Evolutionary conservation across 2,329 filamentous ascomycete genomes (phyloP), one percentile per base, ranked within the genome.

Genomic region (Rutstroemia sp.): DNA sequence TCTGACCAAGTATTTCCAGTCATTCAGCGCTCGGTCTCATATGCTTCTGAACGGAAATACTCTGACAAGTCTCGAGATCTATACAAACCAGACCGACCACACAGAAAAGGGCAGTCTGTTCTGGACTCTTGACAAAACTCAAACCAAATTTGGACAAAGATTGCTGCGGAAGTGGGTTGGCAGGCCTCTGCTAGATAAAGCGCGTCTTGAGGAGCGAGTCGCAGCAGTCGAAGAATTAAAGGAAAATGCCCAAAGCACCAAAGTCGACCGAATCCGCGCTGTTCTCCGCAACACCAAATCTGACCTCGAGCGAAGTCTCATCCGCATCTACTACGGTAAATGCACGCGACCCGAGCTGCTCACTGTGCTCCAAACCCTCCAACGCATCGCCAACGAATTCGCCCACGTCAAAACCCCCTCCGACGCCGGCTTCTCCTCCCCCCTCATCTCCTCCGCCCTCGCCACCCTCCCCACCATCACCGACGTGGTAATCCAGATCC

Each of bases 1-100:
- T 66, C 75, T 99, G 45, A 97, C 94, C 1, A 96, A 95, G 65
- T 96, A 97, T 73, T 99, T 99, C 67, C 87, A 96, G 64, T 90
- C 91, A 2, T 99, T 99, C 73, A 96, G 89, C 64, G 89, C 92
- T 7, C 80, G 92, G 39, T 92, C 92, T 14, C 92, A 97, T 68
- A 97, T 99, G 94, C 77, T 97, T 4, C 76, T 99, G 58, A 96
- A 95, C 68, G 94, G 92, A 46, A 99, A 96, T 54, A 96, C 92
- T 0, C 75, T 99, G 39, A 92, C 90, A 49, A 96, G 90, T 65
- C 79, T 99, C 12, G 94, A 99, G 69, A 90, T 99, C 2, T 99
- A 96, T 68, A 88, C 92, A 59, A 99, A 99, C 63, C 84, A 91
- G 65, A 97, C 92, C 0, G 92, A 97, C 67, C 82, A 92, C 65